Evolutionary conservation across 2,329 filamentous ascomycete genomes (phyloP), one percentile per base, ranked within the genome.

Genomic region (Neofusicoccum laricinum): DNA sequence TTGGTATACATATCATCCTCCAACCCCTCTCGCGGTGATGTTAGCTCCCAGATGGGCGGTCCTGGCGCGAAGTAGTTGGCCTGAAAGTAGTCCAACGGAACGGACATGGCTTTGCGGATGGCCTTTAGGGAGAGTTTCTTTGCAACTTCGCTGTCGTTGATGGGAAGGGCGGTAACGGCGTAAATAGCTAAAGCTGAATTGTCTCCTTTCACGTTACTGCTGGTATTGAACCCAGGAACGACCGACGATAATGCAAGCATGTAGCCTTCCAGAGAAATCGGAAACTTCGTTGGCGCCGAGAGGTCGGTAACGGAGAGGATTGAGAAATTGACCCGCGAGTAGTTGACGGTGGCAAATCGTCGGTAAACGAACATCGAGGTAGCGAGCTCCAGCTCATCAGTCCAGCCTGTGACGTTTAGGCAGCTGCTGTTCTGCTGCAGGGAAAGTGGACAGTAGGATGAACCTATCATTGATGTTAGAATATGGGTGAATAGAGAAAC

Each of bases 111-210:
- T 32, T 51, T 50, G 21, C 59, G 59, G 25, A 62, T 34, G 46
- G 48, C 46, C 15, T 51, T 50, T 36, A 50, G 46, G 6, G 45
- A 32, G 5, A 62, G 14, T 11, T 51, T 51, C 36, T 62, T 62
- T 4, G 59, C 59, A 11, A 62, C 59, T 10, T 50, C 34, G 46
- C 59, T 62, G 45, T 62, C 59, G 59, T 46, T 62, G 59, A 62
- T 43, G 14, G 59, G 59, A 8, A 62, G 46, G 15, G 59, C 46
- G 30, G 59, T 62, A 4, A 62, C 59, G 34, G 59, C 59, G 45
- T 62, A 62, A 15, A 30, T 43, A n/a, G 55, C 55, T 1, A 59
- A 41, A 7, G 41, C 41, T 7, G 55, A 59, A 30, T 59, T 59
- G 55, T 59, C 55, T 30, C 55, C 55, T 8, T 36, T 59, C 19